These are phyloP conservation scores for Hylodesmum podocarpum DNA, from an alignment of 306 rosid species.

Conservation along the genomic window DNA sequence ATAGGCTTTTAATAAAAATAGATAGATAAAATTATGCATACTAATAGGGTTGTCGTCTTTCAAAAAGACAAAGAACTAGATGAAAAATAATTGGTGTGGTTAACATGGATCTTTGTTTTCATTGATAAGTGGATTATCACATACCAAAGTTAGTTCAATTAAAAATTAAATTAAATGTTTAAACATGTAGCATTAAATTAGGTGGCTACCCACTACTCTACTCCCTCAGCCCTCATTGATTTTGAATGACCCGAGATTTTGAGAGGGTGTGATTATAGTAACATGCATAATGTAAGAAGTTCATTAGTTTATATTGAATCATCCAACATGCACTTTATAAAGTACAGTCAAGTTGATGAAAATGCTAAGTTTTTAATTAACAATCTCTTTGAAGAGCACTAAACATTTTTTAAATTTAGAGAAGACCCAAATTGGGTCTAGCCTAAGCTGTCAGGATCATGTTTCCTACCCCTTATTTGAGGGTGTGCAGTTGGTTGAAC, in stretches of 20 bases:
- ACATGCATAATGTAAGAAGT: not conserved
- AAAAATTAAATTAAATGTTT: not conserved
- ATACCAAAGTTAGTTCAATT: not conserved
- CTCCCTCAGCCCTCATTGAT: not conserved
- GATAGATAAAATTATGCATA: not conserved
- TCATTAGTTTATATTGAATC: not conserved
- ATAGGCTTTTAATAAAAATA: not conserved
- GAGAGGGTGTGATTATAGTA: not conserved
- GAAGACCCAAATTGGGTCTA: not conserved
- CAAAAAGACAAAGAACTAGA: not conserved
- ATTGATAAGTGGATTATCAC: not conserved
- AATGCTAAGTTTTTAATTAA: not conserved
- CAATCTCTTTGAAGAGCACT: not conserved
- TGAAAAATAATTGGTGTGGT: not conserved
- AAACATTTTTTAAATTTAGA: not conserved
- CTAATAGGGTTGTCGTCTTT: not conserved
- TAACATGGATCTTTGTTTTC: not conserved
- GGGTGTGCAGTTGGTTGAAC: slow-evolving; percentile 33
- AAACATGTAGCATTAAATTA: slow-evolving; percentile 11
- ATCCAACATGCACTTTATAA: not conserved
- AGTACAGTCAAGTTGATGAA: slow-evolving; percentile 26
- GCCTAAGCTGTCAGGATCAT: slow-evolving; percentile 41
- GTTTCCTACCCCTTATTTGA: not conserved
- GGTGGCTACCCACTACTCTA: slow-evolving; percentile 2
- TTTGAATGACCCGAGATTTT: slow-evolving; percentile 20